Percentiles rank a stretch among this genome's conserved stretches.
phyloP scores from a whole-genome alignment of 768 basidiomycete genomes.

The Lentinula raphanica region DNA sequence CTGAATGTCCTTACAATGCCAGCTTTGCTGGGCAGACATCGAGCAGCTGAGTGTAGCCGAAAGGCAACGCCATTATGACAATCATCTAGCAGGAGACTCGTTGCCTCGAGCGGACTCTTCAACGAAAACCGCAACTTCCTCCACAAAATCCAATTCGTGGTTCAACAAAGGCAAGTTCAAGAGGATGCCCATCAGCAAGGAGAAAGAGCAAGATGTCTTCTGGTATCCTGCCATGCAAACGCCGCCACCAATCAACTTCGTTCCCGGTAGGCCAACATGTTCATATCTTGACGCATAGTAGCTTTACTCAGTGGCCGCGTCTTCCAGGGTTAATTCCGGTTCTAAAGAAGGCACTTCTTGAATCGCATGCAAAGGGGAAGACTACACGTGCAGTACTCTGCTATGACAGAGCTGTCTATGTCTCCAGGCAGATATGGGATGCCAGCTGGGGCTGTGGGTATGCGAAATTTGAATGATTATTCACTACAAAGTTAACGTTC shows the following conservation, averaged over 20 bases:
- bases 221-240: slow-evolving; percentile 50
- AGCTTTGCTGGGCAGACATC: slow-evolving; percentile 45
- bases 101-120: not conserved
- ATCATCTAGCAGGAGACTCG: slow-evolving; percentile 30
- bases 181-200: slow-evolving; percentile 2
- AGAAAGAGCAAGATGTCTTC: slow-evolving; percentile 46
- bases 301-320: not conserved
- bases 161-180: slow-evolving; percentile 8
- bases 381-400: slow-evolving; percentile 61
- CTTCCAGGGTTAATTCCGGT: slow-evolving; percentile 60
- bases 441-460: slow-evolving; percentile 70
- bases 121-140: not conserved
- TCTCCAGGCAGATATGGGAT: slow-evolving; percentile 58
- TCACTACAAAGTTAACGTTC: slow-evolving; percentile 4
- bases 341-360: slow-evolving; percentile 49
- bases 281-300: not conserved
- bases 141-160: not conserved
- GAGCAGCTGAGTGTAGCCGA: slow-evolving; percentile 27
- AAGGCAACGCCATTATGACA: slow-evolving; percentile 52
- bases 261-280: slow-evolving; percentile 44
- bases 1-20: slow-evolving; percentile 33
- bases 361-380: slow-evolving; percentile 43
- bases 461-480: slow-evolving; percentile 17
- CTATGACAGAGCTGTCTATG: slow-evolving; percentile 54
- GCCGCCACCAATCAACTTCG: slow-evolving; percentile 46